These are phyloP conservation scores for Cordyceps farinosa DNA, from an alignment of 2,329 filamentous ascomycete species.

Conservation along the genomic window DNA sequence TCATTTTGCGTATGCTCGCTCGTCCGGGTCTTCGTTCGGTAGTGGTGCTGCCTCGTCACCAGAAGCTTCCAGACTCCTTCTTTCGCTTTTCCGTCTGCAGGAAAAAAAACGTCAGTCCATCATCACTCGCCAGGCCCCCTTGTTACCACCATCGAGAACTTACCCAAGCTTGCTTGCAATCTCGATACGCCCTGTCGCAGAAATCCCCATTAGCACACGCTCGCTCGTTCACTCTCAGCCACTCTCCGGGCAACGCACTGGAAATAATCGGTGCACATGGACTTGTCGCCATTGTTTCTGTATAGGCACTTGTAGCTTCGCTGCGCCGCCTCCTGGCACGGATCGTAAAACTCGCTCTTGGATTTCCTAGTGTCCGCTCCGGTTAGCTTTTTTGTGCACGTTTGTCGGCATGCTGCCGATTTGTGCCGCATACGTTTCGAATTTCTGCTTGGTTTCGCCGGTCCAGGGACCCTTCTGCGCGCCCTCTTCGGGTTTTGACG, in stretches of 20 bases:
- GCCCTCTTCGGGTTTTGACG: slow-evolving; percentile 18
- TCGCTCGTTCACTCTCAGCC: background rate
- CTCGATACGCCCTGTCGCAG: slow-evolving; percentile 71
- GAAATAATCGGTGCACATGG: slow-evolving; percentile 95
- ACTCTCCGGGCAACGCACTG: slow-evolving; percentile 58
- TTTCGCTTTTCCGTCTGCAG: slow-evolving; percentile 32
- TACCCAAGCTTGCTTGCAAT: slow-evolving; percentile 96
- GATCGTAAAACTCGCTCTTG: slow-evolving; percentile 88
- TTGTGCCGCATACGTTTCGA: slow-evolving; percentile 51
- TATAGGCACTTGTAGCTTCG: slow-evolving; percentile 84
- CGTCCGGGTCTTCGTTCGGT: background rate
- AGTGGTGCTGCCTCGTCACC: slow-evolving; percentile 20
- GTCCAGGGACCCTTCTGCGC: slow-evolving; percentile 46
- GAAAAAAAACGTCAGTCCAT: background rate
- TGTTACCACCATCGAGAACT: slow-evolving; percentile 21
- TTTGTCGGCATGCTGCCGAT: background rate
- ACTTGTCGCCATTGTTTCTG: slow-evolving; percentile 78
- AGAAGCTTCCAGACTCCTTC: slow-evolving; percentile 28
- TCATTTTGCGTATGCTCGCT: background rate
- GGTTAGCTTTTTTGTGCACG: background rate
- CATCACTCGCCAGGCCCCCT: background rate
- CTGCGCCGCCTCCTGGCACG: slow-evolving; percentile 87
- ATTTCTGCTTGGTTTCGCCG: slow-evolving; percentile 59
- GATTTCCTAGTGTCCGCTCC: slow-evolving; percentile 60
- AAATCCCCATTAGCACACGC: slow-evolving; percentile 21